Evolutionary conservation across 306 rosid species (phyloP).

Genomic region (Dryas alaskensis): DNA sequence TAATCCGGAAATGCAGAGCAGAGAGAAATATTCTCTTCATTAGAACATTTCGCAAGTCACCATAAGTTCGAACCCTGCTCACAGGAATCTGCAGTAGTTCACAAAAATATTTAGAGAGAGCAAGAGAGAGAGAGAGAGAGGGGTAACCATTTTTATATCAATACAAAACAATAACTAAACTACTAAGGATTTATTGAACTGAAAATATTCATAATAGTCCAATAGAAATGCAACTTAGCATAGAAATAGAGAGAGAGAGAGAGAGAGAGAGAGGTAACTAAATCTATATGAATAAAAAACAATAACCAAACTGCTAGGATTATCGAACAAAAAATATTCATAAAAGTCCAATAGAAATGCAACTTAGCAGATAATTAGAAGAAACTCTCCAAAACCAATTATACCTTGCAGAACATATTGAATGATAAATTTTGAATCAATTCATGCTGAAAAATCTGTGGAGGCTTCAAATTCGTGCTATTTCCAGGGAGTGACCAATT

Average conservation of each 20-base stretch:
- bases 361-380: conserved; percentile 7
- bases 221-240: conserved; percentile 7
- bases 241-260: background rate
- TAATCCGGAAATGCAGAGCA: conserved; percentile 94
- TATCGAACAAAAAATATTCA: background rate
- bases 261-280: background rate
- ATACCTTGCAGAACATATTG: conserved; percentile 96
- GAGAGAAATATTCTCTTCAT: conserved; percentile 99
- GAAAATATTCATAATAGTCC: background rate
- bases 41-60: conserved; percentile 86
- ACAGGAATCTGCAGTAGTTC: conserved; percentile 82
- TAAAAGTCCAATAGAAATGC: conserved; percentile 3
- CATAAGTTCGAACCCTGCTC: conserved; percentile 73
- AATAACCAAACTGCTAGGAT: background rate
- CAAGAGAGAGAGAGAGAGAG: background rate
- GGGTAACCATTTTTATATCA: background rate
- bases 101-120: conserved; percentile 8
- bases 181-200: background rate
- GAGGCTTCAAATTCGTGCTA: conserved; percentile 53
- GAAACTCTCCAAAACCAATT: conserved; percentile 10
- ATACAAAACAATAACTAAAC: background rate
- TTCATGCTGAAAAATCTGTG: conserved; percentile 96
- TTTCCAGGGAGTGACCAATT: conserved; percentile 90
- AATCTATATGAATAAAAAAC: background rate
- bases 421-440: conserved; percentile 91